phyloP scores from a whole-genome alignment of 176 grass and related monocot genomes.

The Hsuehochloa calcarea region DNA sequence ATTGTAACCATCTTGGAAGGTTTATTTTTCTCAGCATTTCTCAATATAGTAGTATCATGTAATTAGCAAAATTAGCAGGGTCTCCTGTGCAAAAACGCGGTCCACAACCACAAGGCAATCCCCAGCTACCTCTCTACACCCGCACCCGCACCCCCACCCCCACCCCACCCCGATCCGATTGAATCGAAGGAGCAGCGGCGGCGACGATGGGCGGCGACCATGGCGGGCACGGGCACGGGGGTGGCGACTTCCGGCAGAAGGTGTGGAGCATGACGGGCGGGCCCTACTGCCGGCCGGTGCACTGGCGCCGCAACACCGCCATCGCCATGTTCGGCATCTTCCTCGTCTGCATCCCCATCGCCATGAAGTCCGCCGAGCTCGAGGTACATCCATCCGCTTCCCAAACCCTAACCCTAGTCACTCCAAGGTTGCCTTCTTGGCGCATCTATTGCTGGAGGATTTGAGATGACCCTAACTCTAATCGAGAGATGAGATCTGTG shows the following conservation, averaged over 20 bases:
- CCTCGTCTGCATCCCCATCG: slow-evolving; percentile 92
- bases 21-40: neutral
- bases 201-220: slow-evolving; percentile 44
- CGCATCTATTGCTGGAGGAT: neutral
- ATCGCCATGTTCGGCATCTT: slow-evolving; percentile 84
- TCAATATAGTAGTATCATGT: neutral
- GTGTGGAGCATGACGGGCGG: slow-evolving; percentile 99
- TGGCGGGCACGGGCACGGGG: slow-evolving; percentile 41
- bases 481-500: slow-evolving; percentile 12
- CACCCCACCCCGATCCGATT: slow-evolving; percentile 40
- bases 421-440: no score
- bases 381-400: slow-evolving; percentile 41
- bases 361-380: slow-evolving; percentile 93
- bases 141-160: neutral
- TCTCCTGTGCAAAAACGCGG: slow-evolving; percentile 34
- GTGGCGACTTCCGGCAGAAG: slow-evolving; percentile 80
- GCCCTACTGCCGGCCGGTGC: slow-evolving; percentile 91
- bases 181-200: slow-evolving; percentile 37
- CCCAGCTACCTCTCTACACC: slow-evolving; percentile 33
- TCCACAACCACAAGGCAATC: slow-evolving; percentile 13
- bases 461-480: neutral
- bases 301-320: slow-evolving; percentile 98
- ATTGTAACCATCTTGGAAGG: neutral
- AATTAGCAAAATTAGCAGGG: slow-evolving; percentile 30
- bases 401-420: neutral